A percentile compares a stretch with the other conserved stretches of the same genome.
Conservation (phyloP, 1,284 basidiomycete species). For the Erythrobasidium hasegawianum region DNA sequence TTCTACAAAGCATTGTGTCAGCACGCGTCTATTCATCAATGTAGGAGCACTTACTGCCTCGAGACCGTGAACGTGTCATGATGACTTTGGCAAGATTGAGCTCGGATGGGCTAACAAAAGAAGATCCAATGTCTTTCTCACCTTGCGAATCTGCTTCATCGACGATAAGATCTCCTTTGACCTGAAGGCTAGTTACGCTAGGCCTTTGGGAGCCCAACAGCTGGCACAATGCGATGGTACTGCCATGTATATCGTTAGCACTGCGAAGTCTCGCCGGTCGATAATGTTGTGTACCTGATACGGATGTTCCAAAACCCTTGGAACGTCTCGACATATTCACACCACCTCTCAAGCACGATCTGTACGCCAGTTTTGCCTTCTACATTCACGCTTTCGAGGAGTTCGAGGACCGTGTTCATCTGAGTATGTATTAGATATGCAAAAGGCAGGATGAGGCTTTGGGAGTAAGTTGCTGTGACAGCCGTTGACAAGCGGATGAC, state of each 20-base stretch:
- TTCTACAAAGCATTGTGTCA: slow-evolving; percentile 52
- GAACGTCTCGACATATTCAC: slow-evolving; percentile 87
- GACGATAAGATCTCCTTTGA: slow-evolving; percentile 90
- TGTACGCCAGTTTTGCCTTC: slow-evolving; percentile 61
- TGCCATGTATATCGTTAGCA: slow-evolving; percentile 34
- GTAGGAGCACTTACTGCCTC: slow-evolving; percentile 59
- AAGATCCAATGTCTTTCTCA: neutral
- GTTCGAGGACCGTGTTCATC: slow-evolving; percentile 66
- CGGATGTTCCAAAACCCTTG: slow-evolving; percentile 89
- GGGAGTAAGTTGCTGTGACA: slow-evolving; percentile 80
- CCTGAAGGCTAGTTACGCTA: slow-evolving; percentile 63
- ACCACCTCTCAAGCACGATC: slow-evolving; percentile 82
- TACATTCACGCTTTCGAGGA: slow-evolving; percentile 62
- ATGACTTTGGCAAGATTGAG: slow-evolving; percentile 67
- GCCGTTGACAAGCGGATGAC: slow-evolving; percentile 72
- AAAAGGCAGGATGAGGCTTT: slow-evolving; percentile 85
- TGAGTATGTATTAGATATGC: slow-evolving; percentile 86
- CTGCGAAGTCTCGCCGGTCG: neutral
- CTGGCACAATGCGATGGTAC: slow-evolving; percentile 73
- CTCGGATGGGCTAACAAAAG: neutral
- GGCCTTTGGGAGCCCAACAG: slow-evolving; percentile 66
- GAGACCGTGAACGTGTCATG: slow-evolving; percentile 89
- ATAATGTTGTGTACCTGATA: too few species aligned
- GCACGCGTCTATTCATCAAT: neutral
- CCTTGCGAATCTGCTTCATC: slow-evolving; percentile 63